Conservation (phyloP, 169 alveolate genomes). For the Fabrea salina region DNA sequence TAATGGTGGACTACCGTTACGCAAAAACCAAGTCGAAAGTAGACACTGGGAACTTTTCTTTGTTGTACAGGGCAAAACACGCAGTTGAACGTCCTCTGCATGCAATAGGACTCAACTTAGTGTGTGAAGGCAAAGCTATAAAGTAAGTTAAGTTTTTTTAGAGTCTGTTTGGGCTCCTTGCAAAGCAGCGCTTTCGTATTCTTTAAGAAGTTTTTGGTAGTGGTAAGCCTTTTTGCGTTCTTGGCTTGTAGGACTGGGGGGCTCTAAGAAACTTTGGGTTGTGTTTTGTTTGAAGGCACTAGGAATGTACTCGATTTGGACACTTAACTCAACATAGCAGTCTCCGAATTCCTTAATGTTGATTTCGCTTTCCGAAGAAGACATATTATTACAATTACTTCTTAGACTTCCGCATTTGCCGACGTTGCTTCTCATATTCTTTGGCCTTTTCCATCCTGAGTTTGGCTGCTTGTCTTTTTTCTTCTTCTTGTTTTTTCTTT, state of each 20-base stretch:
- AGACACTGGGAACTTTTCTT: conserved; percentile 69
- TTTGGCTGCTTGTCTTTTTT: conserved; percentile 32
- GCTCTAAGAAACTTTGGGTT: too few species aligned
- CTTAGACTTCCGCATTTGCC: too few species aligned
- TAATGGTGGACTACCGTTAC: conserved; percentile 66
- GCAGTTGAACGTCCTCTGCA: conserved; percentile 42
- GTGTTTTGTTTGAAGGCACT: neutral
- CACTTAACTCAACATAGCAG: neutral
- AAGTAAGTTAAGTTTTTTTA: too few species aligned
- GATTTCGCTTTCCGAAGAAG: conserved; percentile 15
- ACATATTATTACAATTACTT: too few species aligned
- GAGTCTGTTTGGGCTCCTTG: too few species aligned
- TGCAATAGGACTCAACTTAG: conserved; percentile 29
- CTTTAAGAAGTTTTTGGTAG: conserved; percentile 23
- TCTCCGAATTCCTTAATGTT: conserved; percentile 24
- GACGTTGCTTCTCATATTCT: conserved; percentile 41
- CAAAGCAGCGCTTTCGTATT: conserved; percentile 24
- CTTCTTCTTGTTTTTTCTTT: conserved; percentile 37
- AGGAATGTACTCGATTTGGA: neutral
- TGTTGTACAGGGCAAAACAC: conserved; percentile 18
- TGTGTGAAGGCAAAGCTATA: conserved; percentile 33
- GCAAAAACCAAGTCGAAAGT: conserved; percentile 55
- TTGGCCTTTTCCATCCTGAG: conserved; percentile 36
- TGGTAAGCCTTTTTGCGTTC: conserved; percentile 6
- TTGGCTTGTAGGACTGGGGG: conserved; percentile 4